A percentile compares a stretch with the other conserved stretches of the same genome.
These are phyloP conservation scores for Cryphonectria naterciae DNA, from an alignment of 2,329 filamentous ascomycete genomes.

Conservation along the genomic window DNA sequence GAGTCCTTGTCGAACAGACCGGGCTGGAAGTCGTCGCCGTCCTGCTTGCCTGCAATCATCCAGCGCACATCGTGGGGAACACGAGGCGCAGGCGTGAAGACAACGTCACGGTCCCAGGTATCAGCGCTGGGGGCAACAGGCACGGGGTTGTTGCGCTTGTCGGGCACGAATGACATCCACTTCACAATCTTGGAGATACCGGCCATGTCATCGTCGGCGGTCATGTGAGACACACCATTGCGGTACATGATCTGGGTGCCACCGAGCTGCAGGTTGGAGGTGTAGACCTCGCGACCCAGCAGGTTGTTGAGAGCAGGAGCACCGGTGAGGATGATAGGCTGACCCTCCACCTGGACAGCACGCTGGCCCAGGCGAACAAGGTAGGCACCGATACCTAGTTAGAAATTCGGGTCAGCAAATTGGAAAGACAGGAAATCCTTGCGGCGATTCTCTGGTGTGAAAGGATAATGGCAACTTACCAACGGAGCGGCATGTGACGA, in stretches of 20 bases:
- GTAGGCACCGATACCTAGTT: constrained; percentile 88
- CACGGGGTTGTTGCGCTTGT: constrained; percentile 90
- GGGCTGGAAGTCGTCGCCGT: constrained; percentile 82
- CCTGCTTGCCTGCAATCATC: constrained; percentile 86
- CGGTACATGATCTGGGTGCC: constrained; percentile 99
- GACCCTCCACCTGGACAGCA: constrained; percentile 97
- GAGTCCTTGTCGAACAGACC: constrained; percentile 97
- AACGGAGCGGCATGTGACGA: constrained; percentile 97
- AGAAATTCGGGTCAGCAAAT: constrained; percentile 38
- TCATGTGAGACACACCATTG: constrained; percentile 99
- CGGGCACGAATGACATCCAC: constrained; percentile 96
- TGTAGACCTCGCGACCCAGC: constrained; percentile 96
- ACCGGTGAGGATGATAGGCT: constrained; percentile 98
- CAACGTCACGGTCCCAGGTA: constrained; percentile 89
- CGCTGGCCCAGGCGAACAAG: constrained; percentile 97
- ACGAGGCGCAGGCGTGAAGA: constrained; percentile 80
- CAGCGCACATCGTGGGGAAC: constrained; percentile 91
- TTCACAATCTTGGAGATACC: constrained; percentile 97
- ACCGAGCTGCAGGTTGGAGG: constrained; percentile 97
- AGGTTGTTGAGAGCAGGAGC: constrained; percentile 98
- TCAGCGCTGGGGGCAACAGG: constrained; percentile 89
- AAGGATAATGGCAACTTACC: constrained; percentile 57
- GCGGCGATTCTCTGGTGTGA: too few relatives aligned
- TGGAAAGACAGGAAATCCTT: not conserved
- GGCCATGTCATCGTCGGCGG: constrained; percentile 94